These are phyloP conservation scores for Leucocoprinus leucothites DNA, from an alignment of 768 basidiomycete genomes.

Conservation along the genomic window DNA sequence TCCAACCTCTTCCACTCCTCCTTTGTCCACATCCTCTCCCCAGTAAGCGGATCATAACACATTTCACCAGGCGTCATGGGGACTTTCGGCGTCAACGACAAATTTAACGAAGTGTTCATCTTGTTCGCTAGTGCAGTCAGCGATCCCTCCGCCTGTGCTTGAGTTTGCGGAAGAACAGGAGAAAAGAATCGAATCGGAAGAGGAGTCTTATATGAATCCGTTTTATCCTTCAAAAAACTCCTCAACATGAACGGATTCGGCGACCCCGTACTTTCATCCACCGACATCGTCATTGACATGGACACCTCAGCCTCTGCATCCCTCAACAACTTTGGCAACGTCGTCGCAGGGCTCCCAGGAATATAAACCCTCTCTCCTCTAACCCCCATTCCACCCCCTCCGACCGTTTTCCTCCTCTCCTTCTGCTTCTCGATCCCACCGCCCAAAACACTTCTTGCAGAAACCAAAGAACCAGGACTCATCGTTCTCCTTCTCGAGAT, in stretches of 20 bases:
- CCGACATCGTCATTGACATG: neutral
- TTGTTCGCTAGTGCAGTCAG: neutral
- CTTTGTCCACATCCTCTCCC: slow-evolving; percentile 55
- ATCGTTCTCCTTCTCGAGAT: slow-evolving; percentile 27
- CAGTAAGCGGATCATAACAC: slow-evolving; percentile 9
- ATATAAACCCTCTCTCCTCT: slow-evolving; percentile 52
- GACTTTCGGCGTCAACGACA: neutral
- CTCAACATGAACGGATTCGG: slow-evolving; percentile 14
- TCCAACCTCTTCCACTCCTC: slow-evolving; percentile 82
- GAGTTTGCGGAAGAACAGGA: neutral
- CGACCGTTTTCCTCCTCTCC: slow-evolving; percentile 28
- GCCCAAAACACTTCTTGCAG: slow-evolving; percentile 16
- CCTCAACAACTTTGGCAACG: slow-evolving; percentile 52
- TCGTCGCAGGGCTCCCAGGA: slow-evolving; percentile 50
- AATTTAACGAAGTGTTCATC: neutral
- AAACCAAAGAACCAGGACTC: slow-evolving; percentile 18
- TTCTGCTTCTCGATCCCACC: slow-evolving; percentile 31
- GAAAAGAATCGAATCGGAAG: slow-evolving; percentile 9
- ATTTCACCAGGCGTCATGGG: slow-evolving; percentile 10
- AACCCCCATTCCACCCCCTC: slow-evolving; percentile 30
- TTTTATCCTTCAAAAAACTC: neutral
- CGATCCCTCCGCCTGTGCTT: neutral
- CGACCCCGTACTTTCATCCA: slow-evolving; percentile 7
- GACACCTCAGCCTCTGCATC: slow-evolving; percentile 55
- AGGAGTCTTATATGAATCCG: slow-evolving; percentile 26